Evolutionary conservation across 345 rosid genomes (phyloP), one percentile per base, ranked within the genome.

Genomic region (Diplotaxis tenuifolia): DNA sequence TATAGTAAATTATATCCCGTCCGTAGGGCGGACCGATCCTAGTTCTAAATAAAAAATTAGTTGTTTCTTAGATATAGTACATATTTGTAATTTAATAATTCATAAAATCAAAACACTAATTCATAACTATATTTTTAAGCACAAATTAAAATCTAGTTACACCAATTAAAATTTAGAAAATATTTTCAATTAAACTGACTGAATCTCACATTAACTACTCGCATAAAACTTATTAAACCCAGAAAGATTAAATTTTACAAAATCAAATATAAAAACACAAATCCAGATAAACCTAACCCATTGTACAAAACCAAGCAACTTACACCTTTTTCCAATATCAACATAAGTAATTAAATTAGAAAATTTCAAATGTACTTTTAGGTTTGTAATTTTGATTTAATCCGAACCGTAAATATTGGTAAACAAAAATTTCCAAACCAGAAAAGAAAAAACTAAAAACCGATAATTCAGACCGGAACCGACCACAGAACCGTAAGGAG

Each of bases 401-500:
- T 47, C 21, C 7, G 21, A 47, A 47, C 21, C 54, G 20, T 45
- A 45, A 45, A 45, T 15, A 45, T n/a, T 45, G 20, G 6, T 47
- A 15, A 47, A 47, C 15, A 3, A 47, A 47, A 15, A 47, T 7
- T 53, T 53, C n/a, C 20, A 0, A 71, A 71, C 75, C 75, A 67
- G 32, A 20, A 21, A 59, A 9, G n/a, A n/a, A 57, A 2, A 58
- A 42, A 9, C 16, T 1, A 58, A 71, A 20, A 72, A 12, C 40
- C 19, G 19, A 18, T 8, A 64, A 27, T 16, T 27, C 11, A 0
- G 64, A 73, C 6, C 6, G 66, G n/a, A 55, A 15, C 11, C 0
- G 57, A 73, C 6, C 4, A 73, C n/a, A 42, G 23, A 55, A 73
- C 77, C 75, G 75, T 62, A 34, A 52, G 40, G 50, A 18, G 25